These are phyloP conservation scores for Penicillium oxalicum DNA, from an alignment of 2,329 filamentous ascomycete genomes.

Conservation along the genomic window DNA sequence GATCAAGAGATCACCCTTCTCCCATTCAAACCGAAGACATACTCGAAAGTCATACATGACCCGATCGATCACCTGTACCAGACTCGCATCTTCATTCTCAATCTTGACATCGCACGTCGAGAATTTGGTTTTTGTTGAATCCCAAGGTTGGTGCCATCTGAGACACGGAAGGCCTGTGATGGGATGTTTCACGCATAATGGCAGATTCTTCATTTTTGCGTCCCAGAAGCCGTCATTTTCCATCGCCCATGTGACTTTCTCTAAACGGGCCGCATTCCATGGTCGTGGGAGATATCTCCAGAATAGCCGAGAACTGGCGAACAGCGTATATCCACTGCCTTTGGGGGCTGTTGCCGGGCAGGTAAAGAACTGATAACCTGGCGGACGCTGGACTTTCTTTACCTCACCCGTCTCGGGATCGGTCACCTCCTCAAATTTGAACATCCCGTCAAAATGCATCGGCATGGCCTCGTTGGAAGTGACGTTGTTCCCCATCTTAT, in stretches of 20 bases:
- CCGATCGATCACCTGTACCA: slow-evolving; percentile 37
- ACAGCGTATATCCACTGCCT: slow-evolving; percentile 50
- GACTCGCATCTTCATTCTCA: slow-evolving; percentile 36
- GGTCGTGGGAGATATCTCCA: slow-evolving; percentile 43
- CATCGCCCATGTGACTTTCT: slow-evolving; percentile 41
- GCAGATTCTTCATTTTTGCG: slow-evolving; percentile 41
- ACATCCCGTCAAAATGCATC: slow-evolving; percentile 54
- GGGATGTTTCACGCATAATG: slow-evolving; percentile 44
- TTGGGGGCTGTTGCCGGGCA: slow-evolving; percentile 38
- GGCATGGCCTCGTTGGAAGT: slow-evolving; percentile 52
- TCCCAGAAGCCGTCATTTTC: slow-evolving; percentile 45
- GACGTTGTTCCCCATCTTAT: slow-evolving; percentile 48
- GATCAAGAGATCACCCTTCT: slow-evolving; percentile 51
- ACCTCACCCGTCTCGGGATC: slow-evolving; percentile 37
- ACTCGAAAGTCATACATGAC: slow-evolving; percentile 48
- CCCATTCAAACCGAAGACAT: slow-evolving; percentile 48
- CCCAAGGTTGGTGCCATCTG: slow-evolving; percentile 53
- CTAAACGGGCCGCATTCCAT: slow-evolving; percentile 20
- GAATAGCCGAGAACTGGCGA: slow-evolving; percentile 48
- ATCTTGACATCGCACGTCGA: slow-evolving; percentile 43
- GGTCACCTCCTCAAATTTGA: slow-evolving; percentile 45
- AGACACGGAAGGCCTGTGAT: slow-evolving; percentile 45
- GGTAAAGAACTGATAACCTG: slow-evolving; percentile 52
- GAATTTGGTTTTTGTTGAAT: slow-evolving; percentile 47
- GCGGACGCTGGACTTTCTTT: slow-evolving; percentile 41